These are phyloP conservation scores for Globisporangium canariense DNA, from an alignment of 352 stramenopile genomes.

Conservation along the genomic window DNA sequence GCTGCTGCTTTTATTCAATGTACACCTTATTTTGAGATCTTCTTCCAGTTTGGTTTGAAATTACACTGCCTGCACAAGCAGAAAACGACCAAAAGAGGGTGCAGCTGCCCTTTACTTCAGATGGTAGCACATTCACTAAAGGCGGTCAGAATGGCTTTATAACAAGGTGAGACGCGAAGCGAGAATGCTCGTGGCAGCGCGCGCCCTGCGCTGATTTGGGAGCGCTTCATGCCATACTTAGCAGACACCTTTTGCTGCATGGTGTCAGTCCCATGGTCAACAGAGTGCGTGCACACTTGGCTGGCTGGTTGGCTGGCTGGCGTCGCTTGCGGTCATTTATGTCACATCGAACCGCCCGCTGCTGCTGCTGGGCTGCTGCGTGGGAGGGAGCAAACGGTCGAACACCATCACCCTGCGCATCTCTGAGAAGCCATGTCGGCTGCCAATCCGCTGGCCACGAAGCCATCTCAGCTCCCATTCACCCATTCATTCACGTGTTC, in stretches of 20 bases:
- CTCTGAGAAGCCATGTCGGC: conserved; percentile 9
- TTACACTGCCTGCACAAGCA: too few species aligned
- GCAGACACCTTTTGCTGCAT: too few species aligned
- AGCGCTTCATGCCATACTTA: neutral
- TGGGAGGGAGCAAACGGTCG: neutral
- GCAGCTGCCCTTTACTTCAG: too few species aligned
- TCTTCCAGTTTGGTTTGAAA: too few species aligned
- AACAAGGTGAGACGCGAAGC: conserved; percentile 2
- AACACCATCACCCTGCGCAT: conserved; percentile 1
- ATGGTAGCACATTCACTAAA: neutral
- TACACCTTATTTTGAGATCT: too few species aligned
- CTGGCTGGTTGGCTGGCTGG: neutral
- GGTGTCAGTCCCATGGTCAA: too few species aligned
- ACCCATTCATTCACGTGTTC: neutral
- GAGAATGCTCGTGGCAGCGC: neutral
- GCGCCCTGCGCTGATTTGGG: neutral
- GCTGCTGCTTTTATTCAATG: neutral
- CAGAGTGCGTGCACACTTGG: too few species aligned
- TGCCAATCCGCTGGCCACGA: conserved; percentile 2
- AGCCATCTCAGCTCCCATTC: conserved; percentile 1
- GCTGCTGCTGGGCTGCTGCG: neutral
- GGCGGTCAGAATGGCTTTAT: neutral
- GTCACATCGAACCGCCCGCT: neutral
- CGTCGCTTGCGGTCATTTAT: neutral
- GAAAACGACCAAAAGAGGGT: too few species aligned